Conservation (phyloP, 2,329 filamentous ascomycete species). For the Orbilia ellipsospora region DNA sequence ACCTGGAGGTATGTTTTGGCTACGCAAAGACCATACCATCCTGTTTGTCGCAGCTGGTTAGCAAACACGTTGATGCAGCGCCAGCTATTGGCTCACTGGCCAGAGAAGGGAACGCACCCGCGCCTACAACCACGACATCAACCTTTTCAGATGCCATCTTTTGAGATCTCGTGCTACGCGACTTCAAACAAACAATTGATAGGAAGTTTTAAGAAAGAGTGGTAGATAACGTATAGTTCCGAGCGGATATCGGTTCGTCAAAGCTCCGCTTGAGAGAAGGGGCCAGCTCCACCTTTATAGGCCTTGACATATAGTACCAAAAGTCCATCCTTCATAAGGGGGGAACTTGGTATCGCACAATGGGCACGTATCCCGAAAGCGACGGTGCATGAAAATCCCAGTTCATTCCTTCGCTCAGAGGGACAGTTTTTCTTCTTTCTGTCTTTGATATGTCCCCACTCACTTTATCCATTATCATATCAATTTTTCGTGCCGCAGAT, state of each 20-base stretch:
- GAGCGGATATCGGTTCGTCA: slow-evolving; percentile 13
- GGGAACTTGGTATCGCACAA: slow-evolving; percentile 44
- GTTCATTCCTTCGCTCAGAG: slow-evolving; percentile 14
- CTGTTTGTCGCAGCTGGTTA: slow-evolving; percentile 56
- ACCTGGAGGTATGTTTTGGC: slow-evolving; percentile 67
- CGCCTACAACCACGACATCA: slow-evolving; percentile 53
- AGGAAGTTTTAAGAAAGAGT: slow-evolving; percentile 3
- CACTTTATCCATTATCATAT: slow-evolving; percentile 54
- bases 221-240: slow-evolving; percentile 17
- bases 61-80: slow-evolving; percentile 22
- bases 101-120: slow-evolving; percentile 34
- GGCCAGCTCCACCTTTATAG: slow-evolving; percentile 45
- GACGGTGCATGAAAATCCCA: slow-evolving; percentile 20
- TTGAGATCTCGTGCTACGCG: slow-evolving; percentile 20
- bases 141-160: slow-evolving; percentile 51
- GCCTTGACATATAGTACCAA: neutral
- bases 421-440: slow-evolving; percentile 43
- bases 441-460: slow-evolving; percentile 32
- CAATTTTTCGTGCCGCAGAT: slow-evolving; percentile 50
- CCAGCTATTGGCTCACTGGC: slow-evolving; percentile 3
- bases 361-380: slow-evolving; percentile 47
- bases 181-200: slow-evolving; percentile 2
- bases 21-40: slow-evolving; percentile 65
- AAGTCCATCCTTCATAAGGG: slow-evolving; percentile 21
- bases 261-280: slow-evolving; percentile 27